Evolutionary conservation across 305 asterid species (phyloP).

Genomic region (Fraxinus paxiana): DNA sequence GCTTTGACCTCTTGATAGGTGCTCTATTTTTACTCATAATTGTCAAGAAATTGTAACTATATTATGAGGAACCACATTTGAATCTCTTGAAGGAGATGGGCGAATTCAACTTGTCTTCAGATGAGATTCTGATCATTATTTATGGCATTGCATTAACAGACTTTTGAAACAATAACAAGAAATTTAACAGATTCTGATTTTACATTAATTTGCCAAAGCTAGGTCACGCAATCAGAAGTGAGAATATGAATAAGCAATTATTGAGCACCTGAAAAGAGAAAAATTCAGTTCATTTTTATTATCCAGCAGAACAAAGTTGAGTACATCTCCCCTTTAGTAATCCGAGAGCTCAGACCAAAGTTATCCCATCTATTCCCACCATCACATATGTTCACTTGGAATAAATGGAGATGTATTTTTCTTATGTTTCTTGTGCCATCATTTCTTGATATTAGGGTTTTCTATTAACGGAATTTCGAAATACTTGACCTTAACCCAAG

Average conservation of each 20-base stretch:
- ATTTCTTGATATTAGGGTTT: not conserved
- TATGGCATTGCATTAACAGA: not conserved
- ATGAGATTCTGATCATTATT: not conserved
- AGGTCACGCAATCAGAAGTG: not conserved
- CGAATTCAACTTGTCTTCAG: not conserved
- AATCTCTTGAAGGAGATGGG: not conserved
- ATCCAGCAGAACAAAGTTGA: not conserved
- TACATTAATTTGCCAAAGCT: not conserved
- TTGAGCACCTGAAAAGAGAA: not conserved
- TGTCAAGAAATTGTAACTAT: not conserved
- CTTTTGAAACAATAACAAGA: not conserved
- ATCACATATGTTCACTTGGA: not conserved
- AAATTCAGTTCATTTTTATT: not conserved
- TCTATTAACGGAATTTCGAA: too few species aligned
- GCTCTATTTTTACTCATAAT: not conserved
- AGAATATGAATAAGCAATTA: not conserved
- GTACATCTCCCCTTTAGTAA: not conserved
- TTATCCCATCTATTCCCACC: not conserved
- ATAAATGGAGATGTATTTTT: not conserved
- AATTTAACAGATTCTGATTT: not conserved
- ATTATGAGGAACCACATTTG: not conserved
- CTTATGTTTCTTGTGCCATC: not conserved
- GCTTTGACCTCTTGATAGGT: not conserved
- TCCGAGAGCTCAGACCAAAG: not conserved
- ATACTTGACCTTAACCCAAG: too few species aligned